A percentile compares a stretch with the other conserved stretches of the same genome.
These are phyloP conservation scores for Microcos paniculata DNA, from an alignment of 345 rosid species.

Conservation along the genomic window DNA sequence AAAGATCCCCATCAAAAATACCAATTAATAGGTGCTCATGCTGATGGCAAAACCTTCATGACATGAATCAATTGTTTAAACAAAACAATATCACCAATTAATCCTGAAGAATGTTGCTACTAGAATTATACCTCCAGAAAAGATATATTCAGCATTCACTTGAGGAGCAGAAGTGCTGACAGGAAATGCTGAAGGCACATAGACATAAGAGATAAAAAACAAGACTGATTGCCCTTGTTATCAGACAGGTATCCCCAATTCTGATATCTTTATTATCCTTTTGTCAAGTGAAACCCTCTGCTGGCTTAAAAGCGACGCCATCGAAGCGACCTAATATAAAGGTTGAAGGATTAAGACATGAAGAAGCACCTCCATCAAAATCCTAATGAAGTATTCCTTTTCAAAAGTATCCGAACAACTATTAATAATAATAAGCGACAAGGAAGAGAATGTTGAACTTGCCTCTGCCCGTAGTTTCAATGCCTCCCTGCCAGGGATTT, in stretches of 20 bases:
- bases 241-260: constrained; percentile 69
- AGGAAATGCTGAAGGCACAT: constrained; percentile 21
- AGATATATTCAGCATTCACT: constrained; percentile 27
- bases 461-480: constrained; percentile 95
- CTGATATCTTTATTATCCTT: constrained; percentile 76
- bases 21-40: no score
- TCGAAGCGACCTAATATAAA: constrained; percentile 67
- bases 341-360: background rate
- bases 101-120: no score
- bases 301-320: constrained; percentile 63
- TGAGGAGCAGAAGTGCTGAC: no score
- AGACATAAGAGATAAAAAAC: background rate
- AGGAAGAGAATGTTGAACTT: constrained; percentile 14
- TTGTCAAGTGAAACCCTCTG: constrained; percentile 60
- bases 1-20: no score
- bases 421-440: background rate
- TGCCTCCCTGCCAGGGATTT: constrained; percentile 87
- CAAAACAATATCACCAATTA: no score
- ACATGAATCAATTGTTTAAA: no score
- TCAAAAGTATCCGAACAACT: background rate
- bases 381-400: background rate
- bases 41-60: no score
- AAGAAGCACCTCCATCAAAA: no score
- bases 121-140: no score
- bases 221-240: background rate